Evolutionary conservation across 208 protist genomes (phyloP), one percentile per base, ranked within the genome.

Genomic region (Acanthamoeba lenticulata): DNA sequence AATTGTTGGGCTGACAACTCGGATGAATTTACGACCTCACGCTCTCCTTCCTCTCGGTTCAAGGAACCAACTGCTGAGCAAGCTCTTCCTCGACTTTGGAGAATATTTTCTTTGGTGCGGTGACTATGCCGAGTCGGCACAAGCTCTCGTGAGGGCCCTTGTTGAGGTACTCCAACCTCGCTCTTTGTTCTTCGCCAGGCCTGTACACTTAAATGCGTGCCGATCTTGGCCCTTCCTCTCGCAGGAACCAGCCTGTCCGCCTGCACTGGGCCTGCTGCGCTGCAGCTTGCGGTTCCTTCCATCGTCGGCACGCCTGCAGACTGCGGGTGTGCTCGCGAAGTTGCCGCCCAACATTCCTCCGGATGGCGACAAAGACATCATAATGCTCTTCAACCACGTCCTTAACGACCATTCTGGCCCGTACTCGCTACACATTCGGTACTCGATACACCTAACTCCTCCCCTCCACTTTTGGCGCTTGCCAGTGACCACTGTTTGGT

Each of bases 21-120:
- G 38, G 15, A 9, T n/a, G 0, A 11, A 15, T 1, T 6, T 34
- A 38, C 67, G 6, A 7, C 6, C 34, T 72, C 32, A 57, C 29
- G 62, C 40, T 57, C 24, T 19, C n/a, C 45, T 7, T 55, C n/a
- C 40, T 49, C n/a, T 7, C 6, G 38, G 4, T 32, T 19, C 38
- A 24, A 91, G 85, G 85, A 19, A 69, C 15, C 85, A 38, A 38
- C 42, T 91, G 52, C 60, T 91, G 38, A 93, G 49, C 36, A 74
- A 93, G 29, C 89, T 93, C 40, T 93, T 83, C 27, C 49, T 93
- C 40, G 89, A 93, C 38, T 83, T 93, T 49, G 89, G 89, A 2
- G 89, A 93, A 34, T 93, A 93, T 57, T 93, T 93, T 24, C 65
- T 93, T 0, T 93, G 89, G 89, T 83, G 65, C 40, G 89, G 89